Base-by-base conservation (phyloP, 352 stramenopile species). In the Globisporangium lucens region DNA sequence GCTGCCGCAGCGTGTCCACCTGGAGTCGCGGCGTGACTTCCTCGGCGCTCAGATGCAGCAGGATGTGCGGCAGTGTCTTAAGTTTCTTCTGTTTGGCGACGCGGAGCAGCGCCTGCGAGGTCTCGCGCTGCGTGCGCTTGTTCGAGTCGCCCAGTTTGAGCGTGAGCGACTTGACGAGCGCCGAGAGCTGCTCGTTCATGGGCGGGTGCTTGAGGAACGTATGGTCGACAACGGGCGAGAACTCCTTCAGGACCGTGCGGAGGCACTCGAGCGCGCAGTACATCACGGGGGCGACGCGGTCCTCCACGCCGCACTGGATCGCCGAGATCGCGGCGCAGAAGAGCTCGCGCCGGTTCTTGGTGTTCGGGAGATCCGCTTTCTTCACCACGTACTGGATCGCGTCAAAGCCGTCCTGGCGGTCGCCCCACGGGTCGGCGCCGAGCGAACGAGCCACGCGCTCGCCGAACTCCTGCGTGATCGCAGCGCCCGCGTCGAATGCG, bases 191-290 rank as follows among this genome's bases (percentile, higher is more conserved):
- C 33, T 79, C 76, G 58, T 89, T 88, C 30, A 84, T 69, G n/a
- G 78, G 73, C 30, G 75, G 47, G 22, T 77, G 78, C 61, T 77
- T 74, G 38, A 70, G 61, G 46, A 85, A 87, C 24, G 63, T 69
- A 1, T 74, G 74, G 20, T 90, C 80, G 8, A 89, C 29, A 3
- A 83, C 75, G 2, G 78, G 77, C 6, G 79, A 59, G 64, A 90
- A 92, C 61, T 83, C 80, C 35, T 89, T 89, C 6, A 93, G 70
- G n/a, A 93, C 68, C 17, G 75, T 61, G 43, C 76, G 74, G 15
- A 94, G 71, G 51, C 83, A 92, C 36, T 94, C 83, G n/a, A 94
- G 74, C 15, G 85, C 76, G 51, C 87, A 94, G 74, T 89, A 94
- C 83, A 94, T 90, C 58, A 94, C 87, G 6, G 87, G 85, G 2